Base-by-base conservation (phyloP, 108 stramenopile species). In the Discostella pseudostelligera region DNA sequence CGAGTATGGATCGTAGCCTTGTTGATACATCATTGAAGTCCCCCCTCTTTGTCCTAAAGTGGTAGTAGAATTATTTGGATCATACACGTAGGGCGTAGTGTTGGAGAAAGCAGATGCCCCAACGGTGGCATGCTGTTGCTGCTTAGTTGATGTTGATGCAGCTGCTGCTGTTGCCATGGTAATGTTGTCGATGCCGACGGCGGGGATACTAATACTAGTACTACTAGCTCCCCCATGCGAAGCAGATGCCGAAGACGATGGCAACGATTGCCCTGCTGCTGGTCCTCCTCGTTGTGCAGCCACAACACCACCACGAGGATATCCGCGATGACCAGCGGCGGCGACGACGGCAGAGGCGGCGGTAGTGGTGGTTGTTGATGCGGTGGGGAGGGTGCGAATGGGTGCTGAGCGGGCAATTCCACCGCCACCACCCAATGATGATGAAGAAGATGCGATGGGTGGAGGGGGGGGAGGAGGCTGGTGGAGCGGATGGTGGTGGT, bases 391-490 rank as follows among this genome's bases (percentile, higher is more conserved):
- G 3, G 58, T 59, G 22, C 58, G 58, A 43, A 59, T 59, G 58
- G 58, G 58, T n/a, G 58, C 58, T 8, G 58, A 59, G 39, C 58
- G 58, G 20, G 39, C 42, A 8, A 63, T 29, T 1, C 62, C 32
- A 32, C 32, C 32, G 32, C 32, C 32, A 32, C 32, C 32, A 32
- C 32, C 32, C 32, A 5, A 32, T 32, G 32, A 32, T 32, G 32
- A 32, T 32, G 32, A 32, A 4, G 32, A 32, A 4, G 32, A 5
- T 16, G 42, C 42, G 12, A n/a, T 43, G 12, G 42, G 42, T 43
- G 12, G n/a, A 12, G 42, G 42, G 42, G 42, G 42, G 42, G 4
- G 42, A 8, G 3, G 32, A 32, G 5, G 32, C 3, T 32, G 32
- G 32, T 43, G 42, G 37, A 39, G 37, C 8, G 37, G 37, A 9